Conservation (phyloP, 208 protist species). For the Crithidia brevicula region DNA sequence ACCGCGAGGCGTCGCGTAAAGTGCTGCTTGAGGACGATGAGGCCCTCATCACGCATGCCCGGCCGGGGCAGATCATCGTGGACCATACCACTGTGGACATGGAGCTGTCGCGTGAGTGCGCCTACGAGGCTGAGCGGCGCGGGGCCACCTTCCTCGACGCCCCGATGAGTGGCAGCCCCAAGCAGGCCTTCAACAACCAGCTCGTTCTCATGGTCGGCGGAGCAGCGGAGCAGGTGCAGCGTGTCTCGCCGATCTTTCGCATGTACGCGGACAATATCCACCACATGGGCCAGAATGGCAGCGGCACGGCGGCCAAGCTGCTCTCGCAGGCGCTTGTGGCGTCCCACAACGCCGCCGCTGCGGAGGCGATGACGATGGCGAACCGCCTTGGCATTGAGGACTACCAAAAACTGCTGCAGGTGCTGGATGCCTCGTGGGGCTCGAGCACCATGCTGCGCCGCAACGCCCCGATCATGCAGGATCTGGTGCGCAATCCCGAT, state of each 20-base stretch:
- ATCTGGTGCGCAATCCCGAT: slow-evolving; percentile 80
- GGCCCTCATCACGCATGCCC: slow-evolving; percentile 71
- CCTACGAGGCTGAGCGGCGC: slow-evolving; percentile 54
- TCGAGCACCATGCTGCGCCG: slow-evolving; percentile 88
- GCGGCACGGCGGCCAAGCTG: slow-evolving; percentile 78
- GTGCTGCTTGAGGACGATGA: slow-evolving; percentile 71
- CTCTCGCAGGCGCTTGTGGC: slow-evolving; percentile 84
- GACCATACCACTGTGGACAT: slow-evolving; percentile 91
- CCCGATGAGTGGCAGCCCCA: slow-evolving; percentile 84
- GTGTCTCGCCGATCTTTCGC: slow-evolving; percentile 76
- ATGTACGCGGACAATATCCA: slow-evolving; percentile 87
- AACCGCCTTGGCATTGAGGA: slow-evolving; percentile 81
- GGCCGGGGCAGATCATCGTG: slow-evolving; percentile 86
- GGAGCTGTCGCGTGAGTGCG: slow-evolving; percentile 72
- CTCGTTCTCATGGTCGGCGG: slow-evolving; percentile 89
- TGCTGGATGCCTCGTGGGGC: slow-evolving; percentile 87
- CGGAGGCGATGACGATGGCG: slow-evolving; percentile 87
- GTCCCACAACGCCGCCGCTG: slow-evolving; percentile 85
- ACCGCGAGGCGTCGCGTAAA: slow-evolving; percentile 47
- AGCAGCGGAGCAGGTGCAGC: slow-evolving; percentile 69
- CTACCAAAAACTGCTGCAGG: slow-evolving; percentile 67
- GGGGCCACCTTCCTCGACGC: slow-evolving; percentile 87
- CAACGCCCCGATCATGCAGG: slow-evolving; percentile 83
- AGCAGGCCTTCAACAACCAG: slow-evolving; percentile 80
- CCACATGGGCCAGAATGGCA: slow-evolving; percentile 86